These are phyloP conservation scores for Verbena officinalis DNA, from an alignment of 257 asterid genomes.

Conservation along the genomic window DNA sequence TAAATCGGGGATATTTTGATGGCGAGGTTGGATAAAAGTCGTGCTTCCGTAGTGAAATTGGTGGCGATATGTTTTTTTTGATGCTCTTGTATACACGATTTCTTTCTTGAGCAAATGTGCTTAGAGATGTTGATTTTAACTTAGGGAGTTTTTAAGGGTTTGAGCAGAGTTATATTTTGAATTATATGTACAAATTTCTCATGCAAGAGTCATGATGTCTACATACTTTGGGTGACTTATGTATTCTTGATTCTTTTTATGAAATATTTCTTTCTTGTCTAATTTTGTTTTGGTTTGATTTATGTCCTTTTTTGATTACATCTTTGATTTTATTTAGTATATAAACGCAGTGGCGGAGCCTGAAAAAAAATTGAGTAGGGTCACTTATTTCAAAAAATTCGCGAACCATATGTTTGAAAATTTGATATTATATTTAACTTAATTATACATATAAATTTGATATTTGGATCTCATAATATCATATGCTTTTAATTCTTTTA, in stretches of 20 bases:
- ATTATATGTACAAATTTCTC: background rate
- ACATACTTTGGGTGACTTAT: background rate
- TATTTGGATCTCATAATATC: no score
- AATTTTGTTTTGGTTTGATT: background rate
- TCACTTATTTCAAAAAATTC: no score
- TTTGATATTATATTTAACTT: no score
- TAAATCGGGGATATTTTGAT: background rate
- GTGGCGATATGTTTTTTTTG: background rate
- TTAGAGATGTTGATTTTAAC: slow-evolving; percentile 14
- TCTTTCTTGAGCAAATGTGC: background rate
- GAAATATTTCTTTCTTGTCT: background rate
- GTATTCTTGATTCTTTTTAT: background rate
- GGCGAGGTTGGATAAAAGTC: no score
- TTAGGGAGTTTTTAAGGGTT: background rate
- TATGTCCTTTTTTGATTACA: background rate
- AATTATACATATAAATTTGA: no score
- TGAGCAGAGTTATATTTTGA: background rate
- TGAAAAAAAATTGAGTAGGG: no score
- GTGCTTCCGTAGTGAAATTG: background rate
- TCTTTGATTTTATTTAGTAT: no score
- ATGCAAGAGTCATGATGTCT: slow-evolving; percentile 7
- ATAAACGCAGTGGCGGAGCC: no score
- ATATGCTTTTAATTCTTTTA: no score
- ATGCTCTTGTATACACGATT: background rate
- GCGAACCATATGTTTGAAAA: no score